Evolutionary conservation across 2,329 filamentous ascomycete genomes (phyloP), one percentile per base, ranked within the genome.

Genomic region (Lasiodiplodia sp.): DNA sequence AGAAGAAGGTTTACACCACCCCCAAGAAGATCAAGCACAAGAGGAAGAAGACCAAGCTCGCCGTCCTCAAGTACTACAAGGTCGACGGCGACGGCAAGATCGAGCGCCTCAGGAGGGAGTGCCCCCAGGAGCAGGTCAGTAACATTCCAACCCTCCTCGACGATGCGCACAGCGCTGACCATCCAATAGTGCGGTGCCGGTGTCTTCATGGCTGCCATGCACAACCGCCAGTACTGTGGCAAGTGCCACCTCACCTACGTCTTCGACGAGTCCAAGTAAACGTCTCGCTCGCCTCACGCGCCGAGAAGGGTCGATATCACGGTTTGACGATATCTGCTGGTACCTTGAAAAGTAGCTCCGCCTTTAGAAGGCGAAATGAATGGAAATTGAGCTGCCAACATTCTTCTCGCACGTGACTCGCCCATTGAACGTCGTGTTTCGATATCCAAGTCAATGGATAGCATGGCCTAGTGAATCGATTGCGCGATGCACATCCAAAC

Each of bases 21-120:
- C 96, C 96, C 85, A 99, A 99, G 94, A 99, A 99, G 94, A 99
- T 99, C 92, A 99, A 99, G 96, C 96, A 99, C 92, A 99, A 99
- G 94, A 92, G 94, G 89, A 99, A 98, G 94, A 99, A 99, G 95
- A 97, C 92, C 91, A 99, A 99, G 92, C 88, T 99, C 85, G 96
- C 96, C 81, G 95, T 99, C 78, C 94, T 99, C 85, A 99, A 99
- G 92, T 99, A 99, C 93, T 99, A 99, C 93, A 99, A 99, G 93
- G 96, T 99, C 79, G 96, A 98, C 85, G 93, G 92, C 79, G 96
- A 99, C 81, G 96, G 96, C 86, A 98, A 98, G 92, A 98, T 99
- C 80, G 96, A 99, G 92, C 96, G 96, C 82, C 91, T 99, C 77
- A 91, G 96, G 83, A 91, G 96, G 85, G 96, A 99, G 90, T 99